These are phyloP conservation scores for Lepiota brunneoincarnata DNA, from an alignment of 768 basidiomycete species.

Conservation along the genomic window DNA sequence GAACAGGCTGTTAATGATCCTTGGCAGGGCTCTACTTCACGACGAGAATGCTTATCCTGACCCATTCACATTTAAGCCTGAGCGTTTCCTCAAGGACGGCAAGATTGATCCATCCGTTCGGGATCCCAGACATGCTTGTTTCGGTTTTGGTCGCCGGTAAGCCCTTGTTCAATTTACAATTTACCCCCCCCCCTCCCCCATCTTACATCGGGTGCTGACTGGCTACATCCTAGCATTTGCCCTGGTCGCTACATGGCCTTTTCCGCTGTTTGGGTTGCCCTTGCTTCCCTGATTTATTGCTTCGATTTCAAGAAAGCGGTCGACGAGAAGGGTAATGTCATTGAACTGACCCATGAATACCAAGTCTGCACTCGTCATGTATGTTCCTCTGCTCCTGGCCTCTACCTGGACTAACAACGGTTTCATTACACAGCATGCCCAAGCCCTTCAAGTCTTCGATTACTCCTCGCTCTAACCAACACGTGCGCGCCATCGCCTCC, in stretches of 20 bases:
- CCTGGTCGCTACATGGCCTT: slow-evolving; percentile 25
- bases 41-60: slow-evolving; percentile 37
- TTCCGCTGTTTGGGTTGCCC: slow-evolving; percentile 22
- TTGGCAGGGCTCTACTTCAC: slow-evolving; percentile 37
- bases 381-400: neutral
- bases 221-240: slow-evolving; percentile 11
- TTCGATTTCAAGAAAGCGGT: slow-evolving; percentile 24
- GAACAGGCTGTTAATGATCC: neutral
- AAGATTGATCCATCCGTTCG: slow-evolving; percentile 22
- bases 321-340: slow-evolving; percentile 14
- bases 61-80: slow-evolving; percentile 38
- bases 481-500: slow-evolving; percentile 16
- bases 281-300: slow-evolving; percentile 20
- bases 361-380: slow-evolving; percentile 18
- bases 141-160: slow-evolving; percentile 29
- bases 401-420: neutral
- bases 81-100: slow-evolving; percentile 32
- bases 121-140: slow-evolving; percentile 25
- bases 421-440: slow-evolving; percentile 12
- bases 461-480: slow-evolving; percentile 18
- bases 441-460: slow-evolving; percentile 19
- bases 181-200: no score
- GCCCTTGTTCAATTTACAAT: neutral
- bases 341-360: slow-evolving; percentile 12
- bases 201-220: neutral